Conservation (phyloP, 78 protist species). For the Dictyostelium firmibasis region DNA sequence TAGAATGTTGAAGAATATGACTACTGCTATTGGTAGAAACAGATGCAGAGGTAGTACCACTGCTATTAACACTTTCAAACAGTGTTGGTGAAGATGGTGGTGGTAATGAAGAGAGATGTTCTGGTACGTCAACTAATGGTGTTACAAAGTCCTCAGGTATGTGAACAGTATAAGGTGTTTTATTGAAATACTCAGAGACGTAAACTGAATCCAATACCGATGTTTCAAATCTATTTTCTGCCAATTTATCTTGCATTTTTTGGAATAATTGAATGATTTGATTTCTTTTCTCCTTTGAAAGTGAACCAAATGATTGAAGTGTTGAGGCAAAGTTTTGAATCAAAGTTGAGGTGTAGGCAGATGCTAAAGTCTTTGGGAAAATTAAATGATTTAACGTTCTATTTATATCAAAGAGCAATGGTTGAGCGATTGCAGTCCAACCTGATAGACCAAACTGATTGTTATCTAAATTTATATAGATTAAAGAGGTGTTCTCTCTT, state of each 20-base stretch:
- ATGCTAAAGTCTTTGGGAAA: constrained; percentile 31
- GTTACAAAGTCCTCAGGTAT: not conserved
- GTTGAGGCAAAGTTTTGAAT: constrained; percentile 56
- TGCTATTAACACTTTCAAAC: not conserved
- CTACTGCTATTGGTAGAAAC: not conserved
- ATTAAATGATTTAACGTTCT: constrained; percentile 41
- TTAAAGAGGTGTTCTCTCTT: constrained; percentile 29
- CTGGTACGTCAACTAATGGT: constrained; percentile 49
- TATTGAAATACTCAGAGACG: constrained; percentile 45
- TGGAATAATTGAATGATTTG: constrained; percentile 40
- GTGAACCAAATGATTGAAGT: constrained; percentile 47
- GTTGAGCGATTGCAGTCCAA: constrained; percentile 61
- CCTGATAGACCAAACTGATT: constrained; percentile 68
- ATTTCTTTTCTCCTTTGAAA: constrained; percentile 34
- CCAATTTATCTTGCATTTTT: constrained; percentile 77
- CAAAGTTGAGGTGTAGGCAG: constrained; percentile 42
- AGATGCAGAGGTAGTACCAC: not conserved
- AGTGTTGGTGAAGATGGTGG: constrained; percentile 61
- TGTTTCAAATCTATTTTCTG: constrained; percentile 72
- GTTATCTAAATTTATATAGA: constrained; percentile 42
- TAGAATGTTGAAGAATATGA: not conserved
- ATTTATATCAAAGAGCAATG: constrained; percentile 65
- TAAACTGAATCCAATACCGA: constrained; percentile 33
- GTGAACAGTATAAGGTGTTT: not conserved
- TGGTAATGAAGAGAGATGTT: constrained; percentile 67